Evolutionary conservation across 2,329 filamentous ascomycete species (phyloP).

Genomic region (Trichoderma koningiopsis): DNA sequence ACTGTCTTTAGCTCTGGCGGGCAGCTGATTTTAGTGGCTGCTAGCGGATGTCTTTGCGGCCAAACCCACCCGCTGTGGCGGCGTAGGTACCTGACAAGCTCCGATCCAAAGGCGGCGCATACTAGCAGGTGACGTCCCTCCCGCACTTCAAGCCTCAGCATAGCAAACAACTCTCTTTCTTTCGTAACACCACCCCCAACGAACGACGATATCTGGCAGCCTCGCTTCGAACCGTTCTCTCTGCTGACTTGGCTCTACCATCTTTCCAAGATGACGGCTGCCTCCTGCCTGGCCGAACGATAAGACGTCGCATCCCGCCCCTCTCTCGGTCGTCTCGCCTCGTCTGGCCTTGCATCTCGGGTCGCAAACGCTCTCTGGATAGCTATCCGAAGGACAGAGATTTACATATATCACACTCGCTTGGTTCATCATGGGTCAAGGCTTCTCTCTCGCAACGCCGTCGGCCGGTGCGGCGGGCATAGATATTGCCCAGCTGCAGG

Average conservation of each 20-base stretch:
- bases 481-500: conserved; percentile 87
- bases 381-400: neutral
- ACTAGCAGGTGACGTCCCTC: conserved; percentile 16
- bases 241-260: neutral
- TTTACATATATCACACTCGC: neutral
- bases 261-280: conserved; percentile 26
- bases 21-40: conserved; percentile 8
- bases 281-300: conserved; percentile 19
- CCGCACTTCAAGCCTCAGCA: neutral
- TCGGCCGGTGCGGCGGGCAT: conserved; percentile 91
- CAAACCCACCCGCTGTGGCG: neutral
- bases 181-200: neutral
- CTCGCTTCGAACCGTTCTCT: neutral
- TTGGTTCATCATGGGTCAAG: conserved; percentile 76
- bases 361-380: neutral
- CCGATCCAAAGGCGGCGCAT: neutral
- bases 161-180: neutral
- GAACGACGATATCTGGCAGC: neutral
- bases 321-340: neutral
- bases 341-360: neutral
- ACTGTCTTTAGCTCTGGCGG: neutral
- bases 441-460: conserved; percentile 89
- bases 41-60: neutral
- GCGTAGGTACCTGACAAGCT: conserved; percentile 7
- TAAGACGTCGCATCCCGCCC: conserved; percentile 15